A percentile compares a stretch with the other conserved stretches of the same genome.
phyloP scores from a whole-genome alignment of 208 protist genomes.

The Acanthamoeba castellanii region DNA sequence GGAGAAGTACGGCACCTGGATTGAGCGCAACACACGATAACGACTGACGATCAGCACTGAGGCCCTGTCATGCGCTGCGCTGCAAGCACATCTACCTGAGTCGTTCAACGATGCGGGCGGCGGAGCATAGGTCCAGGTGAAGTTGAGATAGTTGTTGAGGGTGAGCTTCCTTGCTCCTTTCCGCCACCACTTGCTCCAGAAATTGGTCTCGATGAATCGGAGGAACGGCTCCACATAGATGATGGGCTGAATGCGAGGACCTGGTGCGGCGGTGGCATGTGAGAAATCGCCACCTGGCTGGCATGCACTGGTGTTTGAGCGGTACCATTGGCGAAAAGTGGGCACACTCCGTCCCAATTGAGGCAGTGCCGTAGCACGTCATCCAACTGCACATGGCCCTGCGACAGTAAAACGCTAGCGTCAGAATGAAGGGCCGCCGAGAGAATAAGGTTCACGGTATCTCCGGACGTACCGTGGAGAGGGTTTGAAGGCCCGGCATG shows the following conservation, averaged over 20 bases:
- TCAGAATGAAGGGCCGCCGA: not conserved
- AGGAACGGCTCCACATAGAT: conserved; percentile 66
- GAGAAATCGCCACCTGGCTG: not conserved
- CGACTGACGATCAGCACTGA: no score
- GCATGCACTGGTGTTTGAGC: not conserved
- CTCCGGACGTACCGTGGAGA: not conserved
- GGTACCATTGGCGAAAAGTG: conserved; percentile 44
- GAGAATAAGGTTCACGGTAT: not conserved
- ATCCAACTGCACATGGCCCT: conserved; percentile 62
- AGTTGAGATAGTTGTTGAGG: conserved; percentile 54
- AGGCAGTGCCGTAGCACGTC: conserved; percentile 47
- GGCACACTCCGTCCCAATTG: conserved; percentile 71
- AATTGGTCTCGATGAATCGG: conserved; percentile 54
- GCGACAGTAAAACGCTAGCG: not conserved
- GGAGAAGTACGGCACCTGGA: not conserved
- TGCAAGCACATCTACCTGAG: not conserved
- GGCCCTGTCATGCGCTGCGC: not conserved
- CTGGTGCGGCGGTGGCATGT: not conserved
- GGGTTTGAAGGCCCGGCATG: not conserved
- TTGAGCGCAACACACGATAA: not conserved
- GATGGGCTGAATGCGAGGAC: conserved; percentile 62
- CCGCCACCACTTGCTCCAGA: conserved; percentile 65
- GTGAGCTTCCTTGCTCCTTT: conserved; percentile 24
- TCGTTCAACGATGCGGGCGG: not conserved
- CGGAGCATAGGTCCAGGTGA: conserved; percentile 65